phyloP scores from a whole-genome alignment of 768 basidiomycete species.

The Boletus pseudo-olivaceus region DNA sequence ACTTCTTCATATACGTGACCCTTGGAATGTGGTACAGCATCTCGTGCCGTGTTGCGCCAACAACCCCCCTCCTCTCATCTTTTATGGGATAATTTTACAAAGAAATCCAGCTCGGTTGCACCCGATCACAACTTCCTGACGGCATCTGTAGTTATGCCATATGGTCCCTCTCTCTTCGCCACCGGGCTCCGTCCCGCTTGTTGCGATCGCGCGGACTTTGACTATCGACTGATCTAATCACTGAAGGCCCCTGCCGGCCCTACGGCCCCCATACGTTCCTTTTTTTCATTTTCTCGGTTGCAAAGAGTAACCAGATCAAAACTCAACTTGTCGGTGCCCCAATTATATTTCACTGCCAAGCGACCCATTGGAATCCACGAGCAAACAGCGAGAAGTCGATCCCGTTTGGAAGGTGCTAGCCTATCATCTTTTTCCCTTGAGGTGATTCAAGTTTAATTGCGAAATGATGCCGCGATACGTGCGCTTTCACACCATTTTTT shows the following conservation, averaged over 20 bases:
- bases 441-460: slow-evolving; percentile 14
- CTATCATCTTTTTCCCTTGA: slow-evolving; percentile 19
- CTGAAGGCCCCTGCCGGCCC: slow-evolving; percentile 9
- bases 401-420: slow-evolving; percentile 20
- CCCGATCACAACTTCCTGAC: slow-evolving; percentile 26
- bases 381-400: slow-evolving; percentile 14
- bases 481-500: slow-evolving; percentile 16
- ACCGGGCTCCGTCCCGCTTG: slow-evolving; percentile 30
- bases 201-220: slow-evolving; percentile 25
- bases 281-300: slow-evolving; percentile 13
- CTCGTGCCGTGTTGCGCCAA: slow-evolving; percentile 16
- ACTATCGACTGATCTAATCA: slow-evolving; percentile 25
- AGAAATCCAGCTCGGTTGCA: slow-evolving; percentile 17
- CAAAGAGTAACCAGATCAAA: slow-evolving; percentile 9
- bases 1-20: slow-evolving; percentile 20
- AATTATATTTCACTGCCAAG: slow-evolving; percentile 4
- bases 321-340: slow-evolving; percentile 5
- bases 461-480: slow-evolving; percentile 19
- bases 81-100: slow-evolving; percentile 20
- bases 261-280: slow-evolving; percentile 12
- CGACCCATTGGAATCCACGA: slow-evolving; percentile 11
- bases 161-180: slow-evolving; percentile 19
- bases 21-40: slow-evolving; percentile 20
- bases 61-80: slow-evolving; percentile 4
- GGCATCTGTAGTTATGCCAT: slow-evolving; percentile 26